A percentile compares a stretch with the other conserved stretches of the same genome.
These are phyloP conservation scores for Saprolegnia diclina DNA, from an alignment of 352 stramenopile species.

Conservation along the genomic window DNA sequence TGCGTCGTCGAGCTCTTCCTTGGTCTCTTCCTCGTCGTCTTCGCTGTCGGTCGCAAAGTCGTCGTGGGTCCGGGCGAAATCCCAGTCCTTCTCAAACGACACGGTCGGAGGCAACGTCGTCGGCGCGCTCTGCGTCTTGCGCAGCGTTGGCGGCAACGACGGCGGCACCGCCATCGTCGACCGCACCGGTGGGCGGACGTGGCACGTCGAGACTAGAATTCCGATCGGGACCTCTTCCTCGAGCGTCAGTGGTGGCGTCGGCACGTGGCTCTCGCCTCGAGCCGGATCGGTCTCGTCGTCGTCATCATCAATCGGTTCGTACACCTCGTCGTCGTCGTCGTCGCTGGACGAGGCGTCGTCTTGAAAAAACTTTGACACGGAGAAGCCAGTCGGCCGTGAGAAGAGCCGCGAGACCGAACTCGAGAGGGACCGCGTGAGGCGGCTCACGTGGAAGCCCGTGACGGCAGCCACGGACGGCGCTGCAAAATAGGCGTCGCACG, in stretches of 20 bases:
- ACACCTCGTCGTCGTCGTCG: slow-evolving; percentile 22
- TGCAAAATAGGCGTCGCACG: slow-evolving; percentile 79
- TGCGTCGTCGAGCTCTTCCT: slow-evolving; percentile 17
- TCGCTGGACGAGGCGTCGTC: not conserved
- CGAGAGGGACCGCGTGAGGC: slow-evolving; percentile 66
- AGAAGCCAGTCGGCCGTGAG: slow-evolving; percentile 28
- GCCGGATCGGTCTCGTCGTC: too few species aligned
- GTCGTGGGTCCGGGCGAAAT: not conserved
- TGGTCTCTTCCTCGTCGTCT: slow-evolving; percentile 12
- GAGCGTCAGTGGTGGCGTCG: not conserved
- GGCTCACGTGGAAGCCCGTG: slow-evolving; percentile 81
- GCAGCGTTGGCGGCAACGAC: not conserved
- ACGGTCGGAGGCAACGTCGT: not conserved
- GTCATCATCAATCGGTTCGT: slow-evolving; percentile 5
- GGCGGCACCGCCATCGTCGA: not conserved
- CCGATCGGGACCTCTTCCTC: not conserved
- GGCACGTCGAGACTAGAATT: not conserved
- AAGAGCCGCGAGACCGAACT: slow-evolving; percentile 75
- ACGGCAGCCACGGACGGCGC: slow-evolving; percentile 68
- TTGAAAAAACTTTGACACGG: slow-evolving; percentile 2
- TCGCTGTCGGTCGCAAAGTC: not conserved
- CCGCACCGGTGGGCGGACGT: not conserved
- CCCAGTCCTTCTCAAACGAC: slow-evolving; percentile 16
- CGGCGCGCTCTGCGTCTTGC: slow-evolving; percentile 15
- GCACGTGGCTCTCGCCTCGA: too few species aligned